A percentile compares a stretch with the other conserved stretches of the same genome.
phyloP scores from a whole-genome alignment of 192 early-diverging fungal genomes.

The Dispira parvispora region DNA sequence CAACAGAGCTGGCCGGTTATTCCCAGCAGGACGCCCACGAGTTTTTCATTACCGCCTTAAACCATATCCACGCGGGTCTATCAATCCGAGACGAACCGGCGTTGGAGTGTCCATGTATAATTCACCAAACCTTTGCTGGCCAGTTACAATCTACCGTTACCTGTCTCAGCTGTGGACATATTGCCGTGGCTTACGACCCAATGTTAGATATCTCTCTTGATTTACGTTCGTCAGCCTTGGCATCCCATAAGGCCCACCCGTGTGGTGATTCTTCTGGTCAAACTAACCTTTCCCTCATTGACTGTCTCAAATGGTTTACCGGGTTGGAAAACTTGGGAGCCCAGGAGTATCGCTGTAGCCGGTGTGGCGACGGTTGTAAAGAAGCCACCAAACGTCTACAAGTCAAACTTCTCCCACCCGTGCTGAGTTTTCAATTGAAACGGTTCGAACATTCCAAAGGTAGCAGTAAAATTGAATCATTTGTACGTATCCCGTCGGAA shows the following conservation, averaged over 20 bases:
- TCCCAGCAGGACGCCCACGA: conserved; percentile 97
- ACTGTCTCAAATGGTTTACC: conserved; percentile 45
- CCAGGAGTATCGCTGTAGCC: conserved; percentile 48
- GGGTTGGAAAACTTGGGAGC: conserved; percentile 57
- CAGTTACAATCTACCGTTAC: conserved; percentile 81
- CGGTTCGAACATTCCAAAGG: conserved; percentile 67
- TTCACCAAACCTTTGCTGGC: conserved; percentile 84
- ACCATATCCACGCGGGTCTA: conserved; percentile 64
- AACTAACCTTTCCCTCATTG: conserved; percentile 16
- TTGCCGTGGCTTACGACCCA: conserved; percentile 69
- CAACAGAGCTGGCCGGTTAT: conserved; percentile 75
- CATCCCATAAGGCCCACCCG: neutral
- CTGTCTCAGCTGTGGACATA: conserved; percentile 58
- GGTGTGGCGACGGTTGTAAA: conserved; percentile 38
- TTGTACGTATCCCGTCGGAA: conserved; percentile 63
- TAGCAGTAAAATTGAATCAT: conserved; percentile 65
- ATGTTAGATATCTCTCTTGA: conserved; percentile 86
- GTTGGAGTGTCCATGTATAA: conserved; percentile 56
- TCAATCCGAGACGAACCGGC: conserved; percentile 20
- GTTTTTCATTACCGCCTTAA: conserved; percentile 80
- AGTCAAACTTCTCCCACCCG: conserved; percentile 67
- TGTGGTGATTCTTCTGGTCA: neutral
- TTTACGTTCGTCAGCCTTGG: conserved; percentile 26
- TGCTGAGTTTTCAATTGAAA: conserved; percentile 86
- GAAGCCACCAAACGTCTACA: conserved; percentile 81